Evolutionary conservation across 2,329 filamentous ascomycete species (phyloP), one percentile per base, ranked within the genome.

Genomic region (Knufia petricola): DNA sequence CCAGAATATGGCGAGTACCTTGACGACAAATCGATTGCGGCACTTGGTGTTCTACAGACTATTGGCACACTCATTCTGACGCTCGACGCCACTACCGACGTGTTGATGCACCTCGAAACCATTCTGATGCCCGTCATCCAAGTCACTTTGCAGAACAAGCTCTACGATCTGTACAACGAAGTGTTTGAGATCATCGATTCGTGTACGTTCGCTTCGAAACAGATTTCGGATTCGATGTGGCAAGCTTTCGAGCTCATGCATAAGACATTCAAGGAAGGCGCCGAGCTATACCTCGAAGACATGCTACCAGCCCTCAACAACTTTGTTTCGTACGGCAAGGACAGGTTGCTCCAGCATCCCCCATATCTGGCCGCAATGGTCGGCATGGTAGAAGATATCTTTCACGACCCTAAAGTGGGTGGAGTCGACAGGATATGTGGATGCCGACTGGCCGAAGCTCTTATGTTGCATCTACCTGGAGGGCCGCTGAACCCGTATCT

Each of bases 171-270:
- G 19, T 98, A 95, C 68, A 98, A 96, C 64, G 92, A 98, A 65
- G 81, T 96, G 3, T 98, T 98, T 59, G 92, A 98, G 69, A 98
- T 98, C 60, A 94, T 98, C 59, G 92, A 98, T 66, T 95, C 88
- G 74, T 98, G 92, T 74, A 98, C 92, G 6, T 98, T 96, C 65
- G 87, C 92, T 9, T 90, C 92, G 53, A 98, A 96, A 74, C 79
- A 80, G 50, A 96, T 98, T 58, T 95, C 92, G 1, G 81, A 84
- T 8, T 94, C 87, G 36, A 98, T 98, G 92, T 98, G 92, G 92
- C 83, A 90, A 67, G 90, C 92, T 1, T 98, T 98, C 64, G 89
- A 95, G 69, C 77, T 96, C 38, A 94, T 98, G 55, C 90, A 96
- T 69, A 81, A 86, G 56, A 95, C 90, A 1, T 98, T 98, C 75